Evolutionary conservation across 768 basidiomycete species (phyloP).

Genomic region (Pleurotus platypus): DNA sequence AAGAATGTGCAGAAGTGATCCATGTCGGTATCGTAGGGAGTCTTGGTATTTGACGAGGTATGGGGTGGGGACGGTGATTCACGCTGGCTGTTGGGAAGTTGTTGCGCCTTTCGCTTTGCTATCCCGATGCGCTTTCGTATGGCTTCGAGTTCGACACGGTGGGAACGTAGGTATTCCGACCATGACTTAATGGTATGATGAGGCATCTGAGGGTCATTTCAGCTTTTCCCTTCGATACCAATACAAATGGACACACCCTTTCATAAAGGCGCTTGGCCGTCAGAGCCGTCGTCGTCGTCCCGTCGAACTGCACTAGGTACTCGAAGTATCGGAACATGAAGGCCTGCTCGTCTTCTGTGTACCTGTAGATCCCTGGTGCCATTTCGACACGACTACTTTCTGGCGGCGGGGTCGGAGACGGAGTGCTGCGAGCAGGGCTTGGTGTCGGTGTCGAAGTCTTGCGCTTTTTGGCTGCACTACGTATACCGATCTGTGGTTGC

Average conservation of each 20-base stretch:
- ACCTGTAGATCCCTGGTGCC: constrained; percentile 33
- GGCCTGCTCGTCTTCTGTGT: constrained; percentile 47
- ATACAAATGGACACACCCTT: constrained; percentile 36
- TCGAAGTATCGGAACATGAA: constrained; percentile 43
- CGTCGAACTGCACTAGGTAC: constrained; percentile 45
- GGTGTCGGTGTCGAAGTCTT: neutral
- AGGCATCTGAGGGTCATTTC: constrained; percentile 43
- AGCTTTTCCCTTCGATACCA: neutral
- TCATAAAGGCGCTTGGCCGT: constrained; percentile 35
- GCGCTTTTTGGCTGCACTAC: neutral
- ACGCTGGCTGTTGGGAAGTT: neutral
- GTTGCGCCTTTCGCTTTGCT: constrained; percentile 39
- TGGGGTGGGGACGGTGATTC: no score
- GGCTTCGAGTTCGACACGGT: constrained; percentile 38
- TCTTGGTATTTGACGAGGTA: neutral
- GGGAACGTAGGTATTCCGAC: constrained; percentile 32
- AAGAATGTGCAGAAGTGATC: constrained; percentile 53
- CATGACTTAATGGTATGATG: constrained; percentile 54
- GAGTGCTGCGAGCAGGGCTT: constrained; percentile 5
- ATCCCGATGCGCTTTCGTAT: constrained; percentile 50
- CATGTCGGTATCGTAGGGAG: constrained; percentile 32
- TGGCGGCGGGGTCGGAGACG: constrained; percentile 47
- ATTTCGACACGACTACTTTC: constrained; percentile 22
- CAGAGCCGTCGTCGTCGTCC: constrained; percentile 31
- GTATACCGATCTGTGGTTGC: neutral